Conservation (phyloP, 1,284 basidiomycete species). For the Sporisorium reilianum region DNA sequence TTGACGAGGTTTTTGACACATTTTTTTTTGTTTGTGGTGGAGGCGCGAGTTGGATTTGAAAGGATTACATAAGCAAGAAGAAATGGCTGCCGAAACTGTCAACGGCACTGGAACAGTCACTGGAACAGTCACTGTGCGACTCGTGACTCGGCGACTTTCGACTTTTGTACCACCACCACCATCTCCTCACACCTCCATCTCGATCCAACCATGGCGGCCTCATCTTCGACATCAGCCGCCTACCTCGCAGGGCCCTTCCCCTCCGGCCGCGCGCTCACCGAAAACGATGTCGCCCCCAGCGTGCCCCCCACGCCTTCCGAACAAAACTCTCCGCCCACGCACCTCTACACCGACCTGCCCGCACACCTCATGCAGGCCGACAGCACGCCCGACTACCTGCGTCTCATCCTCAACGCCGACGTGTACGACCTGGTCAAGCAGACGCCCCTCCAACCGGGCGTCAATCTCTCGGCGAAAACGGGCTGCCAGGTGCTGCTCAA, state of each 20-base stretch:
- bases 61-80: conserved; percentile 16
- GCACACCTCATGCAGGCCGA: conserved; percentile 77
- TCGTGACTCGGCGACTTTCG: conserved; percentile 7
- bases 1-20: conserved; percentile 23
- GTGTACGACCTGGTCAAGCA: conserved; percentile 94
- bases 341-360: conserved; percentile 77
- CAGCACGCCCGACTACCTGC: conserved; percentile 89
- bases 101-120: not conserved
- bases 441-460: conserved; percentile 88
- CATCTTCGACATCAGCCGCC: conserved; percentile 23
- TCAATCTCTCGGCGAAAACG: conserved; percentile 84
- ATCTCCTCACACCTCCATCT: not conserved
- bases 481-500: conserved; percentile 97
- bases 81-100: not conserved
- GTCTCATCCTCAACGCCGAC: conserved; percentile 90
- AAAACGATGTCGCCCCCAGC: conserved; percentile 29
- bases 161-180: not conserved
- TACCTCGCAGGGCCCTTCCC: conserved; percentile 50
- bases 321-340: conserved; percentile 27
- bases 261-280: conserved; percentile 41
- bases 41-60: not conserved
- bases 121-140: not conserved
- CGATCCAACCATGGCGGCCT: conserved; percentile 8
- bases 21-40: conserved; percentile 3
- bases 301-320: conserved; percentile 35